Evolutionary conservation across 495 filamentous ascomycete species (phyloP).

Genomic region (Xylaria venustula): DNA sequence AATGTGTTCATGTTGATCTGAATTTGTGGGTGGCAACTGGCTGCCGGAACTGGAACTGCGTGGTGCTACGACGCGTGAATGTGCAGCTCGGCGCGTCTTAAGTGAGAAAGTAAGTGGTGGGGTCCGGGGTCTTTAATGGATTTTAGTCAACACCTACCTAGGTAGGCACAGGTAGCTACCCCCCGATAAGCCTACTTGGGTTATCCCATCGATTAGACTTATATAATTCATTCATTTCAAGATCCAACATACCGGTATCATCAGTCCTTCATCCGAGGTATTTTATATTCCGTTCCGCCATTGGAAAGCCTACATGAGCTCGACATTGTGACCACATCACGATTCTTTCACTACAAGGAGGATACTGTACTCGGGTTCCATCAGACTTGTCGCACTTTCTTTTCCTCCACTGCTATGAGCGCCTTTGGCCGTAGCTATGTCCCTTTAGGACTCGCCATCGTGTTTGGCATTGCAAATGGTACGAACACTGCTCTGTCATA

Average conservation of each 20-base stretch:
- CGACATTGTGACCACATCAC: too few relatives aligned
- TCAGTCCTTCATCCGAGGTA: too few relatives aligned
- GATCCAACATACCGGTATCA: too few relatives aligned
- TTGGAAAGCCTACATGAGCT: too few relatives aligned
- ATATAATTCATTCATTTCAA: too few relatives aligned
- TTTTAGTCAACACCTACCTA: neutral
- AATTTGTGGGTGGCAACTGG: neutral
- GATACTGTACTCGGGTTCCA: too few relatives aligned
- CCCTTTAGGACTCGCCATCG: constrained; percentile 25
- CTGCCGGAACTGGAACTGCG: neutral
- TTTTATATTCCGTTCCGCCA: too few relatives aligned
- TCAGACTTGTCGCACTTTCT: neutral
- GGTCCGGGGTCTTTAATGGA: neutral
- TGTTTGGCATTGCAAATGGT: constrained; percentile 34
- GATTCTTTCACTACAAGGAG: too few relatives aligned
- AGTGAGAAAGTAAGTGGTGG: neutral
- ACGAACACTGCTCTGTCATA: constrained; percentile 15
- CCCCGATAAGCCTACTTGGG: too few relatives aligned
- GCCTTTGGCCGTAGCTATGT: constrained; percentile 21
- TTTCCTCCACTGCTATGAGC: constrained; percentile 19
- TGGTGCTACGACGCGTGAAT: constrained; percentile 1
- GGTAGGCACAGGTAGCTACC: too few relatives aligned
- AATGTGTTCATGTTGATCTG: constrained; percentile 3
- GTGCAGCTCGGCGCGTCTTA: constrained; percentile 7
- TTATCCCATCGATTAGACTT: too few relatives aligned